A percentile compares a stretch with the other conserved stretches of the same genome.
Evolutionary conservation across 2,329 filamentous ascomycete genomes (phyloP).

Genomic region (Coniella vitis): DNA sequence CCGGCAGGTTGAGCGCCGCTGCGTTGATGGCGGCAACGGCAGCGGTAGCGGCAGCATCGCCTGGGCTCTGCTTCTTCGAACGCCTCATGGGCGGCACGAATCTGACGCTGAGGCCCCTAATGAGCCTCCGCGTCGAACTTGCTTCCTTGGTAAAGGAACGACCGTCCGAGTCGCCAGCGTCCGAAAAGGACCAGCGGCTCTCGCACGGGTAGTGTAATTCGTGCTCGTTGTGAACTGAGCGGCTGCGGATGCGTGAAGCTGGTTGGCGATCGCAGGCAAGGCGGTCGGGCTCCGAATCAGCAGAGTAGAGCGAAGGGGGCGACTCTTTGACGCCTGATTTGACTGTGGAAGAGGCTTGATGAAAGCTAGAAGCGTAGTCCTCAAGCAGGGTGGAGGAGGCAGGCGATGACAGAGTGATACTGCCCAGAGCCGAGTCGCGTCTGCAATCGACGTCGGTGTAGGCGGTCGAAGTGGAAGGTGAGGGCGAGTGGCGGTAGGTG

Average conservation of each 20-base stretch:
- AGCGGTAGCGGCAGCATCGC: slow-evolving; percentile 23
- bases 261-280: not conserved
- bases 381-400: slow-evolving; percentile 26
- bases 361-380: slow-evolving; percentile 18
- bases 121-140: slow-evolving; percentile 7
- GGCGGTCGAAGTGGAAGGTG: slow-evolving; percentile 21
- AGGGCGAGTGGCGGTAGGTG: not conserved
- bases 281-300: not conserved
- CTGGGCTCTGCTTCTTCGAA: slow-evolving; percentile 14
- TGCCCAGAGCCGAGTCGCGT: slow-evolving; percentile 48
- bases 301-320: slow-evolving; percentile 5
- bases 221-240: slow-evolving; percentile 9
- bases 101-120: slow-evolving; percentile 12
- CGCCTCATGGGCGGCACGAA: slow-evolving; percentile 13
- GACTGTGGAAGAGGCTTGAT: slow-evolving; percentile 8
- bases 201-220: slow-evolving; percentile 8
- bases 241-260: not conserved
- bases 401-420: slow-evolving; percentile 35
- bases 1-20: not conserved
- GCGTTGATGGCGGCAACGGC: slow-evolving; percentile 28
- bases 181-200: slow-evolving; percentile 16
- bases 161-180: slow-evolving; percentile 11
- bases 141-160: not conserved
- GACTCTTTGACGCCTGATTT: slow-evolving; percentile 7
- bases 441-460: slow-evolving; percentile 40